phyloP scores from a whole-genome alignment of 1,284 basidiomycete genomes.

The Vanrija humicola region DNA sequence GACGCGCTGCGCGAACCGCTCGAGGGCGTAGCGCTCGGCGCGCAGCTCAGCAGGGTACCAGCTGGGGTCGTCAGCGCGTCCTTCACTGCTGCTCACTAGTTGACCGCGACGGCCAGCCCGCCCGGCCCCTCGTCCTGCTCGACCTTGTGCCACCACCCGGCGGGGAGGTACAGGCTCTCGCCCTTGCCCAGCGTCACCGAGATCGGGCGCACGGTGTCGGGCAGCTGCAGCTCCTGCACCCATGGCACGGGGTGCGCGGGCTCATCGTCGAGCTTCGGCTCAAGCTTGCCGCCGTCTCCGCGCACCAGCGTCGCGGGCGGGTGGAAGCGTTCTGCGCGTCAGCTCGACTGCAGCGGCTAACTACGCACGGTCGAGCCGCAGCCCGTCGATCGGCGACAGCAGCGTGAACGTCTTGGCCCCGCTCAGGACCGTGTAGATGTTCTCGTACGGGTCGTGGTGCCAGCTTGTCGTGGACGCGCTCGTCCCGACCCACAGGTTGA shows the following conservation, averaged over 20 bases:
- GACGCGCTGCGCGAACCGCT: slow-evolving; percentile 31
- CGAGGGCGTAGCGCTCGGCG: slow-evolving; percentile 31
- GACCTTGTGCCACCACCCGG: slow-evolving; percentile 90
- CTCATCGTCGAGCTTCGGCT: slow-evolving; percentile 33
- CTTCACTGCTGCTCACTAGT: slow-evolving; percentile 64
- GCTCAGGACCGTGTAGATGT: slow-evolving; percentile 79
- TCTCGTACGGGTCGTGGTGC: slow-evolving; percentile 78
- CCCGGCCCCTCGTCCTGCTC: slow-evolving; percentile 55
- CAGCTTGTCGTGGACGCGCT: slow-evolving; percentile 71
- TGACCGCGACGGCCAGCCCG: slow-evolving; percentile 63
- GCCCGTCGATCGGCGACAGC: slow-evolving; percentile 79
- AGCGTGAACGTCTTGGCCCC: slow-evolving; percentile 80
- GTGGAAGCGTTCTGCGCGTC: slow-evolving; percentile 32
- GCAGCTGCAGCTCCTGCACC: slow-evolving; percentile 60
- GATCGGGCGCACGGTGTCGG: slow-evolving; percentile 61
- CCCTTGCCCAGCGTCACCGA: slow-evolving; percentile 63
- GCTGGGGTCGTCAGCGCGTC: slow-evolving; percentile 13
- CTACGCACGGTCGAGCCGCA: slow-evolving; percentile 71
- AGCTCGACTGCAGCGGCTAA: slow-evolving; percentile 37
- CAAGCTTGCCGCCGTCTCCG: slow-evolving; percentile 6
- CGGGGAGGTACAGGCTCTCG: slow-evolving; percentile 80
- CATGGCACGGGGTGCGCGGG: slow-evolving; percentile 58
- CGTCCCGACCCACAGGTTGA: slow-evolving; percentile 87
- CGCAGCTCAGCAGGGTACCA: slow-evolving; percentile 38
- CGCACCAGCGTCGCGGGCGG: slow-evolving; percentile 33